Base-by-base conservation (phyloP, 73 alveolate species). In the Paramecium biaurelia region DNA sequence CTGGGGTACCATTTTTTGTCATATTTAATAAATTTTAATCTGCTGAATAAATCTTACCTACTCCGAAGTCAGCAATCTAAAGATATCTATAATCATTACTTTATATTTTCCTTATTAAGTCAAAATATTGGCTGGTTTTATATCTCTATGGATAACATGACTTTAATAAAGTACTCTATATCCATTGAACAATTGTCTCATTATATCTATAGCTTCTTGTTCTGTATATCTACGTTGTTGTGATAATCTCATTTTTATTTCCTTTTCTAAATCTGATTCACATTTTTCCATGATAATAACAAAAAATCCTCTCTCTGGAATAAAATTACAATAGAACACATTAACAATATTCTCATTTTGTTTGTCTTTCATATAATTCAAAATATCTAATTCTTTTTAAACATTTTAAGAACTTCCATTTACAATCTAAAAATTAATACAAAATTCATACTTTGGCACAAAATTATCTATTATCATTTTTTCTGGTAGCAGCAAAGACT, bases 11-110 rank as follows among this genome's bases (percentile, higher is more conserved):
- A 12, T 34, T 34, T 21, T 74, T 74, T 11, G 87, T 74, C 3
- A 37, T 37, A 6, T 74, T 37, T 74, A 34, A 21, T 14, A 74
- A 12, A 23, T 74, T 74, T 10, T 3, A 21, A 37, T 37, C 59
- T 9, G 34, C 35, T 34, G 18, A 21, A 74, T 37, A 34, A 12
- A 74, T 37, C 24, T 74, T 74, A 4, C 87, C 87, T 1, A 37
- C 87, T 37, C 93, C 93, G 15, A 86, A 86, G 41, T 86, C 93
- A 20, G 93, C 87, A 35, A 86, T 20, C 87, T 86, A 63, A 30
- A 5, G 1, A 12, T 11, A 12, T 7, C 10, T 5, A 1, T 30
- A 11, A 11, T 63, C 0, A 30, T 23, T 63, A 63, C 84, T 28
- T 21, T 42, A 24, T 59, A 63, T 42, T 35, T 76, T 76, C 56